Base-by-base conservation (phyloP, 2,329 filamentous ascomycete genomes). In the Penicillium sp. region DNA sequence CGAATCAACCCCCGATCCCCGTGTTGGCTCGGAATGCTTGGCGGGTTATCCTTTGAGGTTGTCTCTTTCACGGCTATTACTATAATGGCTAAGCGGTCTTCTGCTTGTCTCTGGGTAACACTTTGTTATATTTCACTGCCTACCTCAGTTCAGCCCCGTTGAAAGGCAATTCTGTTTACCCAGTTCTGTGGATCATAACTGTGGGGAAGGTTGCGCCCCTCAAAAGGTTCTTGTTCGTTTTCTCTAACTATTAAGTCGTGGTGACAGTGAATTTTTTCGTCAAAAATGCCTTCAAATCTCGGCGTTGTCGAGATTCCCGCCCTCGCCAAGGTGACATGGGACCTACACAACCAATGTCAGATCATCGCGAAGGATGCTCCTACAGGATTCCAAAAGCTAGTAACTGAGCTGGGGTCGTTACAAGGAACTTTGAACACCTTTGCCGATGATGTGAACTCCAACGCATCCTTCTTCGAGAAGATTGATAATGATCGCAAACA, bases 311-410 rank as follows among this genome's bases (percentile, higher is more conserved):
- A 73, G 48, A 59, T 71, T 6, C 57, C 65, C 8, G 54, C 65
- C 31, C 55, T 72, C 31, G 61, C 62, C 19, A 67, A 66, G 53
- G 45, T 68, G 33, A 62, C 68, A 42, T 69, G 65, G 63, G 68
- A 72, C 36, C 48, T 73, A 15, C 66, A 71, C 50, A 65, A 65
- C 38, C 67, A 63, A 48, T 73, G 66, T 50, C 61, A 66, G 36
- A 43, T 63, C 15, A 57, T 70, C 21, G 61, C 65, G 2, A 62
- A 64, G 21, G 66, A 68, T 44, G 68, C 68, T 5, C 70, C 71
- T 1, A 66, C 70, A 39, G 69, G 65, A 4, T 72, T 72, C 45
- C 63, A 62, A 25, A 66, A 63, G 53, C 64, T 73, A 12, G 62
- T 69, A 3, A 66, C 61, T 23, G 68, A 68, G 21, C 60, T 73